Base-by-base conservation (phyloP, 257 asterid genomes). In the Verbascum thapsus region DNA sequence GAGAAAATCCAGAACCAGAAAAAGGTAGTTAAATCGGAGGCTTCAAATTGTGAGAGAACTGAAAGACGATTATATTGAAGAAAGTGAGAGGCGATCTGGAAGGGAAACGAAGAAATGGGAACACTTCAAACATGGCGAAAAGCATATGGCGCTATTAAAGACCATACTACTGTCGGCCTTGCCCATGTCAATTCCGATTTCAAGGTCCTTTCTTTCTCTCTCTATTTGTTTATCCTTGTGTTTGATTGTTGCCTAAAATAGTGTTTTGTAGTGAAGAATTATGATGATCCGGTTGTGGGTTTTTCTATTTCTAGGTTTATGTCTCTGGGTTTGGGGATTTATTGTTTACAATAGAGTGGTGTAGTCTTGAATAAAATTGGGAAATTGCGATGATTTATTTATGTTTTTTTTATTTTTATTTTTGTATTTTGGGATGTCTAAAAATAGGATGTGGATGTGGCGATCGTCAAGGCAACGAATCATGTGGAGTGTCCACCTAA, bases 141-240 rank as follows among this genome's bases (percentile, higher is more conserved):
- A 75, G 96, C 90, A 0, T 87, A 86, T 65, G 98, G 98, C 32
- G 90, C 98, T 60, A 71, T 92, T 23, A 92, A 92, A 77, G 98
- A 92, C 85, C 87, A 80, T 17, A 92, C 98, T 18, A 88, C 81
- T 72, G 92, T 92, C 65, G 97, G 97, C 48, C 95, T 92, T 53
- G 98, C 96, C 50, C 96, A 87, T 66, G 95, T 92, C 76, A 92
- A 92, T 80, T 89, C 97, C 82, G 98, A 92, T 87, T 92, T 87
- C 84, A 92, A 87, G 96, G 98, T 91, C 34, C 34, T 64, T 22
- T 56, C 50, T 42, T 40, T 37, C 15, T 12, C 12, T 22, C 18
- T 49, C 18, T 54, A 3, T 43, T 10, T 11, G 39, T 32, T 8
- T 26, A 26, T 12, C 26, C 7, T 39, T 7, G 55, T 64, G 53